Percentiles rank a stretch among this genome's conserved stretches.
Conservation (phyloP, 2,329 filamentous ascomycete species). For the Canariomyces notabilis region DNA sequence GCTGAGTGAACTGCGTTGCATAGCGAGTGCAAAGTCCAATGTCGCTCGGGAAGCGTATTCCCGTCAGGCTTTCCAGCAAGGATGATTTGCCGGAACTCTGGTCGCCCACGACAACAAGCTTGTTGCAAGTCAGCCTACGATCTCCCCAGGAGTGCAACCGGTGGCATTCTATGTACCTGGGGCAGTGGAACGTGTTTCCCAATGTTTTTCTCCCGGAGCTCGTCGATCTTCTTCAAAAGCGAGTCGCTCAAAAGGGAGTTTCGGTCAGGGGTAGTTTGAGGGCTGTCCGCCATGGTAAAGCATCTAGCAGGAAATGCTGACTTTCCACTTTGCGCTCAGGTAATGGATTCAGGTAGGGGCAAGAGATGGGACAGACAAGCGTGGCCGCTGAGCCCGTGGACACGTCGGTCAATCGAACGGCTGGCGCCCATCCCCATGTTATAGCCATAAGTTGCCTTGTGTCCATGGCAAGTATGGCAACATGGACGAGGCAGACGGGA, state of each 20-base stretch:
- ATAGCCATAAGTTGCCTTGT: too few species aligned
- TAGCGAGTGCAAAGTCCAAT: conserved; percentile 31
- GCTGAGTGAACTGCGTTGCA: conserved; percentile 39
- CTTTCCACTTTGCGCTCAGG: too few species aligned
- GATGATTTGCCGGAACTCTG: conserved; percentile 33
- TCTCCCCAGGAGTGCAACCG: background rate
- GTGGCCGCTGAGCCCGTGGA: too few species aligned
- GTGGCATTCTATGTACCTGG: conserved; percentile 11
- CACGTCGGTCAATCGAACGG: too few species aligned
- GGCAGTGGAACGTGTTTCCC: conserved; percentile 23
- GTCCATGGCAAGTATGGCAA: too few species aligned
- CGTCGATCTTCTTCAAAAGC: conserved; percentile 28
- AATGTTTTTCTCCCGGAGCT: conserved; percentile 27
- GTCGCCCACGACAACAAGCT: conserved; percentile 31
- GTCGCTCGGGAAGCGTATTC: conserved; percentile 30
- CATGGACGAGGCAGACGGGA: too few species aligned
- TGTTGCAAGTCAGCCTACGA: background rate
- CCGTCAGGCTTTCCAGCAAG: conserved; percentile 30
- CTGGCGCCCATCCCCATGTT: too few species aligned
- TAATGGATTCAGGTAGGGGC: too few species aligned
- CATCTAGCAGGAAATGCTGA: too few species aligned
- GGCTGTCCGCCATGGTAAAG: background rate
- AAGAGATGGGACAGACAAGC: too few species aligned
- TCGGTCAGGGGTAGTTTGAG: background rate
- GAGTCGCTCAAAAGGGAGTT: conserved; percentile 15